phyloP scores from a whole-genome alignment of 805 yeast species.

The Candida vartiovaarae region DNA sequence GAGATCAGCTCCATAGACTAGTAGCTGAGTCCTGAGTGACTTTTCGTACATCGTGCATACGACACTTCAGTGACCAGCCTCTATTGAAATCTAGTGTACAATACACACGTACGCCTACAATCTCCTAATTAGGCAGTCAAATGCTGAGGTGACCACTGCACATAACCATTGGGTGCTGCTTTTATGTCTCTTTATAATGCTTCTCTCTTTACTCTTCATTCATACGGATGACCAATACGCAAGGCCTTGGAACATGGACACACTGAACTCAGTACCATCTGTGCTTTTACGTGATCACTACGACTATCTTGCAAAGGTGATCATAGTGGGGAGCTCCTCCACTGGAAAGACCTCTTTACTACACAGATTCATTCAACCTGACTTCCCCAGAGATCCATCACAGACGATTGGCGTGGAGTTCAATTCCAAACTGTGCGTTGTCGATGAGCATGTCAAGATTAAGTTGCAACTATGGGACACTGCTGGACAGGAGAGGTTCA shows the following conservation, averaged over 20 bases:
- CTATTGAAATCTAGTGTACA: no score
- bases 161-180: no score
- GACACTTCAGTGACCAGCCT: no score
- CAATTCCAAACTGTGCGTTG: slow-evolving; percentile 22
- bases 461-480: slow-evolving; percentile 32
- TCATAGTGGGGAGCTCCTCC: slow-evolving; percentile 37
- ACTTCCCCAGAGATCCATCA: slow-evolving; percentile 15
- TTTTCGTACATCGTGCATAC: no score
- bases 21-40: no score
- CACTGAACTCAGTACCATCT: slow-evolving; percentile 2
- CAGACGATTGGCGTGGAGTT: slow-evolving; percentile 37
- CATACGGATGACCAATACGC: neutral
- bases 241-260: neutral
- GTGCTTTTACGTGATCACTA: slow-evolving; percentile 16
- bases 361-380: slow-evolving; percentile 27
- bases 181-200: no score
- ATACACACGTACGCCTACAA: no score
- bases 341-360: slow-evolving; percentile 39
- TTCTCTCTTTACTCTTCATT: no score
- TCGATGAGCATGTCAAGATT: slow-evolving; percentile 9
- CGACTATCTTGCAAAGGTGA: slow-evolving; percentile 33
- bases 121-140: no score
- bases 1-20: no score
- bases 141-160: no score
- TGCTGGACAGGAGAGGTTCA: slow-evolving; percentile 32